Base-by-base conservation (phyloP, 2,329 filamentous ascomycete genomes). In the Scytalidium sp. region DNA sequence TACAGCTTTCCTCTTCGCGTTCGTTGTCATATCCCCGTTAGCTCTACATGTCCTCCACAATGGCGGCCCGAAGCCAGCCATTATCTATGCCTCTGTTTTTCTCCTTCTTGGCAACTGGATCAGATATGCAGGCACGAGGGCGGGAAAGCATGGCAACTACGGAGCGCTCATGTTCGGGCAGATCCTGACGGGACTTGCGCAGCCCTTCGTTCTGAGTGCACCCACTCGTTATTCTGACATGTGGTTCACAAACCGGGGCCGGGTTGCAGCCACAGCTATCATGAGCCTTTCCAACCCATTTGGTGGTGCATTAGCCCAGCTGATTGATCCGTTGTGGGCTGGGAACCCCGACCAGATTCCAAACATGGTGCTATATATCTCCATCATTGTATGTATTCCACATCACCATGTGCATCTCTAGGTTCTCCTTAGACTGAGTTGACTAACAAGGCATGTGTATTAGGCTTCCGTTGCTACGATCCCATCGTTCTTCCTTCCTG, bases 201-300 rank as follows among this genome's bases (percentile, higher is more conserved):
- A 99, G 65, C 92, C 94, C 0, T 97, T 97, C 67, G 90, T 96
- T 11, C 81, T 97, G 9, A 84, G 87, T 6, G 90, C 93, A 0
- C 93, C 94, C 1, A 93, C 94, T 0, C 78, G 90, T 54, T 99
- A 96, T 70, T 94, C 89, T 48, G 92, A 97, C 65, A 74, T 96
- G 52, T 97, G 94, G 94, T 97, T 97, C 70, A 92, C 90, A 2
- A 85, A 88, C 60, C 74, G 76, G 10, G 93, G 92, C 7, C 83
- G 94, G 48, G 88, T 96, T 11, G 86, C 87, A 47, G 93, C 93
- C 17, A 97, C 93, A 1, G 94, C 93, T 1, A 63, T 96, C 29
- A 85, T 87, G 19, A 92, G 85, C 52, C 71, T 97, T 50, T 90
- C 93, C 3, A 97, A 97, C 67, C 93, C 93, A 0, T 79, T 97